phyloP scores from a whole-genome alignment of 225 moss, liverwort and hornwort species.

The Physcomitrellopsis africana region DNA sequence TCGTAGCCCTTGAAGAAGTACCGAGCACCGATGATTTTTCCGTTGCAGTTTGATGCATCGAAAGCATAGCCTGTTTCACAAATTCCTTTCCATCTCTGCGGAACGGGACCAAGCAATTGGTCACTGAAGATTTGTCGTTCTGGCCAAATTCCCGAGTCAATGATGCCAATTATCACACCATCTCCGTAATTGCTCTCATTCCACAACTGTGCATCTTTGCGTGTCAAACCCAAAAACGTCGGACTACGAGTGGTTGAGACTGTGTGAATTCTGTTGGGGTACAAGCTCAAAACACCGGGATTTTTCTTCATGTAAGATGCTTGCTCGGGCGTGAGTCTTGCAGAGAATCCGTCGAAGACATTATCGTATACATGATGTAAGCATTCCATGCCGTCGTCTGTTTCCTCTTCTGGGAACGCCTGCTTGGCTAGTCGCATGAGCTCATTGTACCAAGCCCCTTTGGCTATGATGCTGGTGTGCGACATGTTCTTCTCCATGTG shows the following conservation, averaged over 20 bases:
- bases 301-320: constrained; percentile 41
- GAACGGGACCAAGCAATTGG: constrained; percentile 44
- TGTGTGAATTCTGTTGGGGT: constrained; percentile 39
- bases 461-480: constrained; percentile 30
- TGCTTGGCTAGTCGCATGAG: constrained; percentile 41
- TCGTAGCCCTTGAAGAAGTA: constrained; percentile 55
- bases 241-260: constrained; percentile 52
- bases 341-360: constrained; percentile 67
- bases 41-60: constrained; percentile 41
- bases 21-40: constrained; percentile 68
- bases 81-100: constrained; percentile 59
- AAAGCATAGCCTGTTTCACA: constrained; percentile 47
- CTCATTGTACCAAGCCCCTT: constrained; percentile 54
- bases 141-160: constrained; percentile 72
- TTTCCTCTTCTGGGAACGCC: neutral
- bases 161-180: constrained; percentile 51
- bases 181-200: constrained; percentile 43
- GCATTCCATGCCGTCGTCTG: constrained; percentile 22
- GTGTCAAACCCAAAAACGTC: constrained; percentile 53
- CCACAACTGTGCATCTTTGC: constrained; percentile 36
- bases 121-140: constrained; percentile 58
- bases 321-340: constrained; percentile 49
- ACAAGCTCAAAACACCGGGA: constrained; percentile 49
- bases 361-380: constrained; percentile 60
- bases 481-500: constrained; percentile 50